phyloP scores from a whole-genome alignment of 1,284 basidiomycete species.

The Phellinidium pouzarii region DNA sequence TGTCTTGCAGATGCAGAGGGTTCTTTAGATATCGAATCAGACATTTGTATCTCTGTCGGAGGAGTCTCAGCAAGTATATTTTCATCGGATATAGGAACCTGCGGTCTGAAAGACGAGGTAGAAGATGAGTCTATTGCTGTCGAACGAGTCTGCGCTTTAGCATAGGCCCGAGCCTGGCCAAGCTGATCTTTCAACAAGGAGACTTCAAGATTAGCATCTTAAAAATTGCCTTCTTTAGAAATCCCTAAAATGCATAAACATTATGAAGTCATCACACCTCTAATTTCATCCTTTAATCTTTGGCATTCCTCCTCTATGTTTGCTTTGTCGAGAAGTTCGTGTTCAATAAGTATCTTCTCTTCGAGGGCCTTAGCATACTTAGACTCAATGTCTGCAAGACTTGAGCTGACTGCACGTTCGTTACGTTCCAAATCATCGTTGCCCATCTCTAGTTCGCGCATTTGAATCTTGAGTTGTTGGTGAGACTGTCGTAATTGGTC shows the following conservation, averaged over 20 bases:
- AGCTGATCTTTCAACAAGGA: constrained; percentile 77
- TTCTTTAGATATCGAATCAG: constrained; percentile 39
- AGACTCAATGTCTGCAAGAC: constrained; percentile 84
- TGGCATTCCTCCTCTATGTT: constrained; percentile 89
- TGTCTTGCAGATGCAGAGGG: not conserved
- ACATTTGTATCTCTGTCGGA: constrained; percentile 54
- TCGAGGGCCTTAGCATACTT: constrained; percentile 90
- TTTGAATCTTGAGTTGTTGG: constrained; percentile 72
- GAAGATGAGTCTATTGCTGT: constrained; percentile 23
- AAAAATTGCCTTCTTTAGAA: constrained; percentile 22
- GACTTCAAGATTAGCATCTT: constrained; percentile 83
- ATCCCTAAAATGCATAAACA: constrained; percentile 17
- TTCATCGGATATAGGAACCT: constrained; percentile 26
- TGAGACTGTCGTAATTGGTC: constrained; percentile 78
- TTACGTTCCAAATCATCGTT: constrained; percentile 93
- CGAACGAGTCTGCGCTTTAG: constrained; percentile 24
- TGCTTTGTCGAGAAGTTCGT: constrained; percentile 91
- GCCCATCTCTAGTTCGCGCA: constrained; percentile 90
- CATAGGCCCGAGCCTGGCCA: constrained; percentile 30
- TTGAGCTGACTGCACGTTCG: constrained; percentile 87
- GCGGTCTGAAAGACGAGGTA: constrained; percentile 25
- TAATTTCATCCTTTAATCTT: constrained; percentile 85
- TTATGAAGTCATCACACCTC: constrained; percentile 52
- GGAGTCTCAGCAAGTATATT: constrained; percentile 42
- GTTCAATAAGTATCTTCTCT: constrained; percentile 94